Conservation (phyloP, 2,329 filamentous ascomycete species). For the Fusarium caatingaense region DNA sequence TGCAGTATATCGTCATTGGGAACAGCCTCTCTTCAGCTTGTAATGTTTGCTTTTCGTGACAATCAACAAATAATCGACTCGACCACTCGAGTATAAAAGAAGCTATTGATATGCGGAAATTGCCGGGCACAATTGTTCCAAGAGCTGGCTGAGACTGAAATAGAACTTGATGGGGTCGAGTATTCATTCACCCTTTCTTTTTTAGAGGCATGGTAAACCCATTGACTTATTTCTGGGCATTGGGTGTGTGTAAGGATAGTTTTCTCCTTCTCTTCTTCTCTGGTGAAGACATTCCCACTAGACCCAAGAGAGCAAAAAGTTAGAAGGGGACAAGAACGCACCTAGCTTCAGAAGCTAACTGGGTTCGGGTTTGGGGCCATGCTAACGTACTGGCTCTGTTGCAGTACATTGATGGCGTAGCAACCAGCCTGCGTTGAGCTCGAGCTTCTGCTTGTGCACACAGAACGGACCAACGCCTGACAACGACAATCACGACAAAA, state of each 20-base stretch:
- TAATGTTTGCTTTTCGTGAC: slow-evolving; percentile 6
- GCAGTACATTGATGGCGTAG: slow-evolving; percentile 43
- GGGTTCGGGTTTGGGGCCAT: slow-evolving; percentile 13
- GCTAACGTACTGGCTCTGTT: slow-evolving; percentile 28
- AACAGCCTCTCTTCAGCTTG: neutral
- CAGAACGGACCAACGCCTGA: slow-evolving; percentile 6
- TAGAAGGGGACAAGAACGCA: slow-evolving; percentile 38
- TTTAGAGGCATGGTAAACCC: slow-evolving; percentile 14
- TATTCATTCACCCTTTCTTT: slow-evolving; percentile 2
- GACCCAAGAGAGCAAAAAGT: slow-evolving; percentile 40
- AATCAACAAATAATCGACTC: slow-evolving; percentile 11
- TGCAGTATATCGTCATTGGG: neutral
- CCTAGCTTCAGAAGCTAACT: slow-evolving; percentile 25
- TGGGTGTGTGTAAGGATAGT: slow-evolving; percentile 1
- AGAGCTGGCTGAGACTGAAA: slow-evolving; percentile 3
- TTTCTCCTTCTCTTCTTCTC: slow-evolving; percentile 1
- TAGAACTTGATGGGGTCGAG: slow-evolving; percentile 2
- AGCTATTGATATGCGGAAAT: slow-evolving; percentile 12
- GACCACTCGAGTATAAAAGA: slow-evolving; percentile 8
- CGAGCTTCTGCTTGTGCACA: slow-evolving; percentile 21
- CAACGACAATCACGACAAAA: slow-evolving; percentile 13
- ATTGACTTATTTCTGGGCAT: slow-evolving; percentile 24
- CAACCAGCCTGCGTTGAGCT: slow-evolving; percentile 34
- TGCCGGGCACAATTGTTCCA: neutral
- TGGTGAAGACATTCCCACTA: slow-evolving; percentile 8